These are phyloP conservation scores for Xerocomellus intermedius DNA, from an alignment of 768 basidiomycete species.

Conservation along the genomic window DNA sequence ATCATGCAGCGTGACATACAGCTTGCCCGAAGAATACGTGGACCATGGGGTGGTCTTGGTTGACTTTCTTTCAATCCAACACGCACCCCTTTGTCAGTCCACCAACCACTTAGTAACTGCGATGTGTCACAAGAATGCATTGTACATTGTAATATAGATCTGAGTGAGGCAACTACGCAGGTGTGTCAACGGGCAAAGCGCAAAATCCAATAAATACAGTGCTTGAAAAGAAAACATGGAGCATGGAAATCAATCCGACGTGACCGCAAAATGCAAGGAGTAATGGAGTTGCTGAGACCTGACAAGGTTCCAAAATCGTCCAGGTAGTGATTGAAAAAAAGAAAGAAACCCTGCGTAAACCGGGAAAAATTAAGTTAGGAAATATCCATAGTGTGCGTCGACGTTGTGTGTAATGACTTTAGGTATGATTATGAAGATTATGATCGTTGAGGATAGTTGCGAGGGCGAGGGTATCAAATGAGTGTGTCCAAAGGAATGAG, in stretches of 20 bases:
- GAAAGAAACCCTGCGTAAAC: constrained; percentile 1
- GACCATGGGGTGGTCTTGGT: constrained; percentile 77
- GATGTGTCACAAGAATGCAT: constrained; percentile 16
- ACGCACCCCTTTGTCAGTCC: neutral
- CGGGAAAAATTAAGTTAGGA: constrained; percentile 16
- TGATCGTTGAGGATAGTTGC: constrained; percentile 15
- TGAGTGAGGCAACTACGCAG: constrained; percentile 3
- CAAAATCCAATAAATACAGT: constrained; percentile 11
- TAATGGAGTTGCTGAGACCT: constrained; percentile 4
- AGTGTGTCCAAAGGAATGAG: constrained; percentile 22
- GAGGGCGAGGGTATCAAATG: constrained; percentile 29
- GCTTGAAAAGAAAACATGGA: constrained; percentile 9
- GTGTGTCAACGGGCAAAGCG: constrained; percentile 11
- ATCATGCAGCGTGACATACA: constrained; percentile 98
- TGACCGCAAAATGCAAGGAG: constrained; percentile 14
- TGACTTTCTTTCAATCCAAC: constrained; percentile 26
- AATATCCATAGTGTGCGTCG: constrained; percentile 24
- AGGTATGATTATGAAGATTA: constrained; percentile 17
- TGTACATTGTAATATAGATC: constrained; percentile 31
- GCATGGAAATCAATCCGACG: constrained; percentile 16
- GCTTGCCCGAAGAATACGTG: constrained; percentile 91
- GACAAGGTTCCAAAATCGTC: constrained; percentile 19
- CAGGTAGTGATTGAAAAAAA: constrained; percentile 10
- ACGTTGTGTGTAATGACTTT: constrained; percentile 9
- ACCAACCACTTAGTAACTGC: neutral